Evolutionary conservation across 495 filamentous ascomycete species (phyloP).

Genomic region (Letharia lupina): DNA sequence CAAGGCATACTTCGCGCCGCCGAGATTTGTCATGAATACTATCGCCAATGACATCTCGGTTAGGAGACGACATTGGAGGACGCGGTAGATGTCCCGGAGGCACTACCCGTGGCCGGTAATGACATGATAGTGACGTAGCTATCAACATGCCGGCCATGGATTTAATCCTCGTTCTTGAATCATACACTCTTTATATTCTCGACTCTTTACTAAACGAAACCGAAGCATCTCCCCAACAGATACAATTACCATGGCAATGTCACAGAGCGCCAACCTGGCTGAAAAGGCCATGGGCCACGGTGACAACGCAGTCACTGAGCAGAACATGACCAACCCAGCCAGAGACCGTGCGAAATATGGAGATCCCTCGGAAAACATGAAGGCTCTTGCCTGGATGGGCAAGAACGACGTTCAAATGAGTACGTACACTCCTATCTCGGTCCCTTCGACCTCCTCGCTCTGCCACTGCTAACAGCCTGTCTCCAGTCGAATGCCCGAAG

Average conservation of each 20-base stretch:
- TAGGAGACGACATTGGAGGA: not conserved
- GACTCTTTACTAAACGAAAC: not conserved
- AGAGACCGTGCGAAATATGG: constrained; percentile 36
- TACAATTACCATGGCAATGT: constrained; percentile 42
- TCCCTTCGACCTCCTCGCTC: not conserved
- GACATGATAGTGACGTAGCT: not conserved
- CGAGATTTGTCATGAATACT: too few species aligned
- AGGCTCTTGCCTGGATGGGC: constrained; percentile 63
- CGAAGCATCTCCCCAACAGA: not conserved
- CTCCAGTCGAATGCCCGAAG: constrained; percentile 51
- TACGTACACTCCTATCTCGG: constrained; percentile 20
- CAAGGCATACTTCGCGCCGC: too few species aligned
- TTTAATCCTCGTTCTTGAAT: too few species aligned
- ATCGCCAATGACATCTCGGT: not conserved
- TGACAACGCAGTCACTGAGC: constrained; percentile 45
- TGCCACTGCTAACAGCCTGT: not conserved
- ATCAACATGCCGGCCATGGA: not conserved
- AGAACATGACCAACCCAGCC: constrained; percentile 47
- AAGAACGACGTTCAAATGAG: constrained; percentile 56
- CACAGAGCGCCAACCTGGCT: constrained; percentile 53
- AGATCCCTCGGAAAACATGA: constrained; percentile 51
- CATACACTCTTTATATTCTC: not conserved
- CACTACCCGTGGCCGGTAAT: not conserved
- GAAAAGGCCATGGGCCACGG: constrained; percentile 62
- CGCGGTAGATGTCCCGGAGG: not conserved